These are phyloP conservation scores for Malbranchea zuffiana DNA, from an alignment of 2,329 filamentous ascomycete species.

Conservation along the genomic window DNA sequence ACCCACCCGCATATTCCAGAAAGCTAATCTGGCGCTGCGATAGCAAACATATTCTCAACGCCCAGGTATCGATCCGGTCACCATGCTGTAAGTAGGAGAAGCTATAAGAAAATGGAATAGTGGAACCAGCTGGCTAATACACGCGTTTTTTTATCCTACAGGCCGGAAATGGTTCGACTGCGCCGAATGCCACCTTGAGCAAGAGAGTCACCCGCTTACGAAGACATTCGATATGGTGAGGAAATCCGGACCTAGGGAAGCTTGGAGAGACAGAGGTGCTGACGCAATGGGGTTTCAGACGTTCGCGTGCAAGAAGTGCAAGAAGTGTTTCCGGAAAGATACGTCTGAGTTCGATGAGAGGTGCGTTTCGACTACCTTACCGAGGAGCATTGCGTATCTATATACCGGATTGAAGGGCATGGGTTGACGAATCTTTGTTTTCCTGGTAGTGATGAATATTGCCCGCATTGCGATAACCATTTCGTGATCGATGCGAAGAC, in stretches of 20 bases:
- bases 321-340: slow-evolving; percentile 94
- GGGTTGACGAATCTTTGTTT: background rate
- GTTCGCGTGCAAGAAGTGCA: slow-evolving; percentile 98
- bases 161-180: slow-evolving; percentile 98
- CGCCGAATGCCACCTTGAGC: slow-evolving; percentile 81
- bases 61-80: slow-evolving; percentile 89
- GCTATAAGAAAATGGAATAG: background rate
- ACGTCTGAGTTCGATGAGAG: slow-evolving; percentile 82
- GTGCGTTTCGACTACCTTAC: slow-evolving; percentile 22
- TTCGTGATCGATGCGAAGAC: slow-evolving; percentile 83
- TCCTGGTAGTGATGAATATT: slow-evolving; percentile 75
- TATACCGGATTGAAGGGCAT: background rate
- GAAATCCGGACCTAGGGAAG: background rate
- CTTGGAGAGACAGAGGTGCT: background rate
- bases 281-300: slow-evolving; percentile 26
- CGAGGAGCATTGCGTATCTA: background rate
- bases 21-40: too few relatives aligned
- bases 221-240: slow-evolving; percentile 71
- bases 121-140: background rate
- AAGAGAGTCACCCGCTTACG: slow-evolving; percentile 62
- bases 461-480: slow-evolving; percentile 98
- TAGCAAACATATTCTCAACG: slow-evolving; percentile 97
- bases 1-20: background rate
- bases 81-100: slow-evolving; percentile 64
- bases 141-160: slow-evolving; percentile 26